Conservation (phyloP, 495 filamentous ascomycete species). For the Astrothelium macrocarpum region DNA sequence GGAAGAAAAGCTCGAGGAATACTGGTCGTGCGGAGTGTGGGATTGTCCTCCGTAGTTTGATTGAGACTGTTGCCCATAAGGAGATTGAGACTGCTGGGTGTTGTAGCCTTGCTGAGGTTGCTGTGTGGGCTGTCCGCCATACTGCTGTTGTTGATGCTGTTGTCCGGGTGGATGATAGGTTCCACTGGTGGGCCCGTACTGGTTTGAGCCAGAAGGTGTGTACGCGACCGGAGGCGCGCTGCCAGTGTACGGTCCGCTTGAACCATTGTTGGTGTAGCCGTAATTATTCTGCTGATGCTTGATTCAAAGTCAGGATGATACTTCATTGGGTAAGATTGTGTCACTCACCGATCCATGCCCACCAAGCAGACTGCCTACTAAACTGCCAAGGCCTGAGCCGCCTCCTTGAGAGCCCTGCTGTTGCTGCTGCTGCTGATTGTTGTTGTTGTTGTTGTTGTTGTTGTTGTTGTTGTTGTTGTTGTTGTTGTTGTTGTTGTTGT, state of each 20-base stretch:
- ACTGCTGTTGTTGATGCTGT: conserved; percentile 6
- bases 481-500: no score
- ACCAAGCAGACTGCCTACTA: conserved; percentile 22
- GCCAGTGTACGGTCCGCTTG: conserved; percentile 14
- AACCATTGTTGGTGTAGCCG: conserved; percentile 16
- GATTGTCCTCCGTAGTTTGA: conserved; percentile 1
- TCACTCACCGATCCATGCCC: conserved; percentile 26
- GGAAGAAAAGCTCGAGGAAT: neutral
- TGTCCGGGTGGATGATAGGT: conserved; percentile 14
- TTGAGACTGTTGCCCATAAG: conserved; percentile 13
- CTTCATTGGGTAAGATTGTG: neutral
- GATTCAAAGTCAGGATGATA: neutral
- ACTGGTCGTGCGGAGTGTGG: neutral
- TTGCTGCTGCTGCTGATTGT: conserved; percentile 23
- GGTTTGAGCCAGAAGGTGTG: conserved; percentile 12
- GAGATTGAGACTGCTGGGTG: neutral
- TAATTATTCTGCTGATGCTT: conserved; percentile 18
- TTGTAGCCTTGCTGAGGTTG: conserved; percentile 8
- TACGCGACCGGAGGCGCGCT: conserved; percentile 15
- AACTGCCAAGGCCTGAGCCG: conserved; percentile 12
- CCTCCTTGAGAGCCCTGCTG: conserved; percentile 11
- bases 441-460: no score
- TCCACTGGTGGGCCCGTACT: conserved; percentile 12
- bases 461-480: no score
- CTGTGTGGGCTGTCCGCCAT: conserved; percentile 2